Evolutionary conservation across 1,139 yeast species (phyloP).

Genomic region (Suzukiozyma palmioleophila): DNA sequence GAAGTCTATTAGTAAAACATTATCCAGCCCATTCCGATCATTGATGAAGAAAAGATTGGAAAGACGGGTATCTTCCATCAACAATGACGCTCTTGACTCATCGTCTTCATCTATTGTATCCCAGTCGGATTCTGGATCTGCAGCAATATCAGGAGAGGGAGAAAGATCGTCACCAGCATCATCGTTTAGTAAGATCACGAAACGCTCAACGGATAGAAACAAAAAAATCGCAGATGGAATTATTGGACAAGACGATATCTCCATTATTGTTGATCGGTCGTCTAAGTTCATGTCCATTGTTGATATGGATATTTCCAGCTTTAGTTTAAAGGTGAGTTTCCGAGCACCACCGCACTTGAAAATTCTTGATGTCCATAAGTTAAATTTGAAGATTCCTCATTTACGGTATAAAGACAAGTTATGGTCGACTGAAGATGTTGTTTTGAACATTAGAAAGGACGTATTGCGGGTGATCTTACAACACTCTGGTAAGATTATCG

Average conservation of each 20-base stretch:
- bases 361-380: slow-evolving; percentile 68
- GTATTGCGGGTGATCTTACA: slow-evolving; percentile 61
- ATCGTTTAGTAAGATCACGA: slow-evolving; percentile 2
- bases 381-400: slow-evolving; percentile 62
- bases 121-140: slow-evolving; percentile 4
- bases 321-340: slow-evolving; percentile 63
- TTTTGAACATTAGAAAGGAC: slow-evolving; percentile 61
- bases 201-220: slow-evolving; percentile 8
- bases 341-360: slow-evolving; percentile 67
- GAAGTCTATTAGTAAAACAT: background rate
- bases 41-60: slow-evolving; percentile 8
- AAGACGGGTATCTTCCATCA: slow-evolving; percentile 2
- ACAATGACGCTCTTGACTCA: background rate
- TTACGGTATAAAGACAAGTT: slow-evolving; percentile 61
- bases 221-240: slow-evolving; percentile 14
- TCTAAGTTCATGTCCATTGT: slow-evolving; percentile 63
- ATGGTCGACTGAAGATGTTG: slow-evolving; percentile 77
- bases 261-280: slow-evolving; percentile 42
- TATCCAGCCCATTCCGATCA: slow-evolving; percentile 14
- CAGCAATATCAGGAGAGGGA: slow-evolving; percentile 3
- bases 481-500: slow-evolving; percentile 76
- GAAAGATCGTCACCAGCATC: slow-evolving; percentile 4
- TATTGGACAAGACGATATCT: slow-evolving; percentile 17
- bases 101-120: slow-evolving; percentile 2
- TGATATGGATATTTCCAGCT: slow-evolving; percentile 49